Evolutionary conservation across 2,329 filamentous ascomycete genomes (phyloP), one percentile per base, ranked within the genome.

Genomic region (Epichloe glyceriae): DNA sequence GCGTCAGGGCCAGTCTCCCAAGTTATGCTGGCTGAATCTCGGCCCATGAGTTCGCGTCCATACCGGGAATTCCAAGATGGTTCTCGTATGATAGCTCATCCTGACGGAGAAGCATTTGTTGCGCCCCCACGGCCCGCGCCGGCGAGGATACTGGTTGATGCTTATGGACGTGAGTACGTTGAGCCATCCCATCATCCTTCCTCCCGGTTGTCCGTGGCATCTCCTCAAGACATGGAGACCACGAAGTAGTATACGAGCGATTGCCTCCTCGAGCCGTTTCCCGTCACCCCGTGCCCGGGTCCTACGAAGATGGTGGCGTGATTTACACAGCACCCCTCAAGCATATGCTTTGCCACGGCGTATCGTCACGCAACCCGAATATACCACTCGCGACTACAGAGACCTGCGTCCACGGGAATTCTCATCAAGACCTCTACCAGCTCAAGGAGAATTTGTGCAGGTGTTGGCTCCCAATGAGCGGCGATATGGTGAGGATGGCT

Each of bases 91-190:
- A 74, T 72, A 59, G 64, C 72, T 34, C 74, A 73, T 40, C 71
- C 76, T 20, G 70, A 75, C 50, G 63, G 63, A 46, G 74, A 76
- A 55, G 69, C 75, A 34, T 69, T 72, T n/a, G 73, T 79, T 68
- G 68, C 69, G 2, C 72, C 72, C 45, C 72, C 72, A 58, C 65
- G 72, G 47, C 73, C 78, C 6, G 74, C 78, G 17, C 70, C 78
- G 44, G 72, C 82, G 50, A 80, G 83, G 54, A 84, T 95, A 55
- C 75, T 95, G 35, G 74, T 94, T 50, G 90, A 96, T 67, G 81
- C 86, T 54, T 87, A 83, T 65, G 89, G 89, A 40, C 86, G 87
- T 63, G 82, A 88, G 62, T 96, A 90, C 68, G 65, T 76, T 53
- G 79, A 83, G 58, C 77, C 79, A 26, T 59, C 68, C 26, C 50